Base-by-base conservation (phyloP, 148 eudicot genomes). In the Silene conica region DNA sequence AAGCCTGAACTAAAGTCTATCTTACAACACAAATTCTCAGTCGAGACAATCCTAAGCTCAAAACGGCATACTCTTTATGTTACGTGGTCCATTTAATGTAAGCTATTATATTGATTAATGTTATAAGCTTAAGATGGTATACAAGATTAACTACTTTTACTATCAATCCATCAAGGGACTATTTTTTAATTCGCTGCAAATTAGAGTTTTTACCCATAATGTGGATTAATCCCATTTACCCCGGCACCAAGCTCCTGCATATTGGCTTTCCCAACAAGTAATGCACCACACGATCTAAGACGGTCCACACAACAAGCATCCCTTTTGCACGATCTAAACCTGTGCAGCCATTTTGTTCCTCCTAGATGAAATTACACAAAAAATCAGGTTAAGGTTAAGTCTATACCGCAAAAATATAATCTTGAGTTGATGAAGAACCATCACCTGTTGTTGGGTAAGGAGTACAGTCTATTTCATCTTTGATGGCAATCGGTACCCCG, bases 171-270 rank as follows among this genome's bases (percentile, higher is more conserved):
- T n/a, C n/a, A n/a, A n/a, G n/a, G n/a, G n/a, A n/a, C n/a, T n/a
- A n/a, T n/a, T n/a, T n/a, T n/a, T n/a, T n/a, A n/a, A n/a, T n/a
- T n/a, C n/a, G n/a, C 28, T 19, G 12, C 20, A 28, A 48, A 78
- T 14, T 16, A 20, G 60, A 22, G 61, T 69, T 26, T 26, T 14
- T 86, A 96, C 99, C 99, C 97, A 15, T 96, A 90, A 80, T 96
- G 97, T 84, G 99, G 99, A 82, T 96, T 96, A 70, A 96, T 92
- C 57, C 99, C 99, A 83, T 96, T 92, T n/a, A 87, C 81, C 67
- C 99, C 99, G 19, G 94, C 90, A 55, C 99, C 99, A 70, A 96
- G 96, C 80, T 96, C 99, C 81, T 96, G 99, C 99, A 96, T 96
- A 75, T 96, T 96, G 31, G 99, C 92, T 80, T 96, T 96, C 22